Evolutionary conservation across 1,284 basidiomycete species (phyloP).

Genomic region (Cutaneotrichosporon spelunceum): DNA sequence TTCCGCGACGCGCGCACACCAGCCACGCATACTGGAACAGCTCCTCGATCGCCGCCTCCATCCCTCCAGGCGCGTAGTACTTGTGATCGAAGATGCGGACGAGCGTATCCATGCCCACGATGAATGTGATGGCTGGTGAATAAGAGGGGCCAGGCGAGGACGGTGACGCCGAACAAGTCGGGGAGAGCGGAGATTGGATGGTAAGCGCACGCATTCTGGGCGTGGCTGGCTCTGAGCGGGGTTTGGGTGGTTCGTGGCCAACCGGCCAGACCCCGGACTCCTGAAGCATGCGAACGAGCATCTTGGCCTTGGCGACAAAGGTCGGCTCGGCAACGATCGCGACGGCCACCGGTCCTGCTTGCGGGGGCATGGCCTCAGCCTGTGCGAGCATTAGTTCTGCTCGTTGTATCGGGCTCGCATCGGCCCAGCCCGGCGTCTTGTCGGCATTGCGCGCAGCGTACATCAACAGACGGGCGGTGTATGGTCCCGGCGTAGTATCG

Average conservation of each 20-base stretch:
- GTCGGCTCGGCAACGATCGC: conserved; percentile 82
- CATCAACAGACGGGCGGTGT: conserved; percentile 74
- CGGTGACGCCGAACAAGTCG: not conserved
- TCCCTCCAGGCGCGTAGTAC: conserved; percentile 62
- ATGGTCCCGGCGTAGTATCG: conserved; percentile 47
- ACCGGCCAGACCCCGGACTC: not conserved
- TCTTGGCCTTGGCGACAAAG: conserved; percentile 75
- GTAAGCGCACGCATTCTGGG: not conserved
- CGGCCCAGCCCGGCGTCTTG: conserved; percentile 66
- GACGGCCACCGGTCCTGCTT: conserved; percentile 56
- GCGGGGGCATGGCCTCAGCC: conserved; percentile 45
- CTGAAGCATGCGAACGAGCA: conserved; percentile 51
- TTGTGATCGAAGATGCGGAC: conserved; percentile 73
- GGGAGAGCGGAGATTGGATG: not conserved
- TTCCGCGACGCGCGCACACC: conserved; percentile 64
- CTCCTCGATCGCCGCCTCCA: conserved; percentile 42
- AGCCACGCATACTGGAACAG: conserved; percentile 55
- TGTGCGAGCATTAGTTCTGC: conserved; percentile 77
- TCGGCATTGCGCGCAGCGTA: conserved; percentile 87
- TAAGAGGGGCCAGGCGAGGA: not conserved
- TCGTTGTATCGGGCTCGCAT: conserved; percentile 70
- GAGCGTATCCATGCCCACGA: conserved; percentile 85
- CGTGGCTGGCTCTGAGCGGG: not conserved
- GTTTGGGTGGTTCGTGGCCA: not conserved
- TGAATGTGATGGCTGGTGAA: conserved; percentile 35